These are phyloP conservation scores for Apiotrichum sp. DNA, from an alignment of 1,284 basidiomycete genomes.

Conservation along the genomic window DNA sequence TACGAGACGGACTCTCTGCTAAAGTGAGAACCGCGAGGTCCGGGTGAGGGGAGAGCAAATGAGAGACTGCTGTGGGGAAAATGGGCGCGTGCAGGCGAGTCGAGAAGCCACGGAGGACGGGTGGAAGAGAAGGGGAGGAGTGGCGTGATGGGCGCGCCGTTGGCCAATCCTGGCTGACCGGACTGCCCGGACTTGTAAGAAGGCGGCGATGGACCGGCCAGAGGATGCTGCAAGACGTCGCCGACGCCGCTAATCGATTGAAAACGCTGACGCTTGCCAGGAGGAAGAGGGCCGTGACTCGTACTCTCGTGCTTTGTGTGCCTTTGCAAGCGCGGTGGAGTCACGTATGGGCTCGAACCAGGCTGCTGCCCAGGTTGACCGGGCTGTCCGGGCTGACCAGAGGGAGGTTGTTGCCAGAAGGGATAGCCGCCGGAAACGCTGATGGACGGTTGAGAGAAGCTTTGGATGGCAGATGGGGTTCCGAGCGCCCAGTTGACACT, in stretches of 20 bases:
- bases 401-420: conserved; percentile 6
- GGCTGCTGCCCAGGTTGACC: background rate
- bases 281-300: background rate
- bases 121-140: background rate
- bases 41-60: conserved; percentile 9
- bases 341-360: background rate
- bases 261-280: conserved; percentile 6
- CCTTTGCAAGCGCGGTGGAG: background rate
- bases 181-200: background rate
- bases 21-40: background rate
- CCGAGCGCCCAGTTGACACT: background rate
- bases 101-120: conserved; percentile 11
- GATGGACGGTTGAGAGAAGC: background rate
- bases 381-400: background rate
- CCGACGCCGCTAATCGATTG: background rate
- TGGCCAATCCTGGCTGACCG: background rate
- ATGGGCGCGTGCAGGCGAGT: conserved; percentile 12
- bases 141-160: background rate
- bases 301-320: conserved; percentile 1
- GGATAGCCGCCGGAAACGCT: conserved; percentile 10
- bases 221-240: background rate
- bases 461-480: background rate
- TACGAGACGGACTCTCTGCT: background rate
- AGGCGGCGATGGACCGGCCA: background rate
- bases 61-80: conserved; percentile 13